Evolutionary conservation across 2,329 filamentous ascomycete species (phyloP).

Genomic region (Penicillium digitatum): DNA sequence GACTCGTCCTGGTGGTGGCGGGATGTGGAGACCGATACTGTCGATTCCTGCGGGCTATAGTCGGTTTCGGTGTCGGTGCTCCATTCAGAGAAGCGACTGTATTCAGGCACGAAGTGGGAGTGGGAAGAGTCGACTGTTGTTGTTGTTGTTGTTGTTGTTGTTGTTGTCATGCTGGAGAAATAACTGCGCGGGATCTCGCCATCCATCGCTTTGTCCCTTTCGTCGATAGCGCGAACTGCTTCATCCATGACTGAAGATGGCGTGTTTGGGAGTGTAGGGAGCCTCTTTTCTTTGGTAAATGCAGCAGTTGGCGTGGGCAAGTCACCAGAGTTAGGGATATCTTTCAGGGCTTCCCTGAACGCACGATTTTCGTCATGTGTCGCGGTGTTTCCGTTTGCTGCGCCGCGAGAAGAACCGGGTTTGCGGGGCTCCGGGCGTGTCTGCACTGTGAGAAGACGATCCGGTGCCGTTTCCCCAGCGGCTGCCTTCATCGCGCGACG

Average conservation of each 20-base stretch:
- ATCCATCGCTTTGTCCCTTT: constrained; percentile 31
- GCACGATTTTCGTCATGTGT: constrained; percentile 15
- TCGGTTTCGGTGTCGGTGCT: constrained; percentile 38
- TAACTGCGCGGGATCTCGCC: constrained; percentile 37
- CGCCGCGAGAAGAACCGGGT: constrained; percentile 3
- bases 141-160: constrained; percentile 26
- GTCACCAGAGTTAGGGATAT: constrained; percentile 14
- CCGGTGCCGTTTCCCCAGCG: constrained; percentile 24
- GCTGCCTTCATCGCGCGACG: constrained; percentile 36
- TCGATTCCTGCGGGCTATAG: constrained; percentile 34
- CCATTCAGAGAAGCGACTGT: constrained; percentile 42
- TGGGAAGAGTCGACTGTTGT: constrained; percentile 31
- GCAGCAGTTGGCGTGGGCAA: constrained; percentile 26
- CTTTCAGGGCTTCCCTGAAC: constrained; percentile 9
- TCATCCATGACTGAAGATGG: constrained; percentile 46
- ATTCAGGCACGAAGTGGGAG: constrained; percentile 27
- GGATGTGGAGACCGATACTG: constrained; percentile 35
- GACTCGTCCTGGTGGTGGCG: constrained; percentile 23
- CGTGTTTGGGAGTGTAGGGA: constrained; percentile 46
- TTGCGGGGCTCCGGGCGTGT: constrained; percentile 18
- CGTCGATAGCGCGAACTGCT: constrained; percentile 36
- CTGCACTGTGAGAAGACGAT: constrained; percentile 29
- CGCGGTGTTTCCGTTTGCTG: constrained; percentile 9
- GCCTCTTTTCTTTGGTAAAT: constrained; percentile 36
- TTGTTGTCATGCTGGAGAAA: constrained; percentile 39